Conservation (phyloP, 306 rosid genomes). For the Malus domestica region ASM211411v1 NC_041792.1:19604407-19604906, state of each 20-base stretch:
- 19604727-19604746: constrained; percentile 34
- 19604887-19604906: too few species aligned
- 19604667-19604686: constrained; percentile 37
- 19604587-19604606: neutral
- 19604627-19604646: neutral
- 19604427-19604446: neutral
- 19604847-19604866: too few species aligned
- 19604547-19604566: too few species aligned
- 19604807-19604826: too few species aligned
- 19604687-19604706: constrained; percentile 42
- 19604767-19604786: constrained; percentile 29
- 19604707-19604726: constrained; percentile 26
- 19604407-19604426: constrained; percentile 36
- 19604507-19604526: neutral
- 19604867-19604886: too few species aligned
- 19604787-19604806: too few species aligned
- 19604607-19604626: constrained; percentile 6
- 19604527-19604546: too few species aligned
- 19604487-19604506: neutral
- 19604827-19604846: too few species aligned
- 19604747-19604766: constrained; percentile 39
- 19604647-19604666: constrained; percentile 15
- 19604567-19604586: neutral
- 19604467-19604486: neutral
- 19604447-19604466: constrained; percentile 10